Percentiles rank a stretch among this genome's conserved stretches.
phyloP scores from a whole-genome alignment of 2,329 filamentous ascomycete species.

The Ophiosphaerella narmari region DNA sequence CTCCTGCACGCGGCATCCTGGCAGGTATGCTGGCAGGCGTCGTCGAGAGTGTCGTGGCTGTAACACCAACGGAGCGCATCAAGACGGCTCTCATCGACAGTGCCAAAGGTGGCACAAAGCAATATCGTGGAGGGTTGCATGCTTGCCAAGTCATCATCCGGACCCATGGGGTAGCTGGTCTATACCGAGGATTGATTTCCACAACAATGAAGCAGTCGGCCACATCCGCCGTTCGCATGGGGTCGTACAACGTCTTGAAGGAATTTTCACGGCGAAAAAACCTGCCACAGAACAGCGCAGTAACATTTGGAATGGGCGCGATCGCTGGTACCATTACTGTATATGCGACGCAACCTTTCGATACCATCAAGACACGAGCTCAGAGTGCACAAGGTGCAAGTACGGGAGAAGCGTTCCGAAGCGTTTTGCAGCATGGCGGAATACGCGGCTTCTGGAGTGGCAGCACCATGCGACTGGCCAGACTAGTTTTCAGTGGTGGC shows the following conservation, averaged over 20 bases:
- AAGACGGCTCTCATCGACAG: constrained; percentile 43
- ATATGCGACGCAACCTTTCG: constrained; percentile 51
- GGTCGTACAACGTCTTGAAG: constrained; percentile 55
- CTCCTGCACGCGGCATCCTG: constrained; percentile 28
- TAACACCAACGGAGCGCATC: constrained; percentile 38
- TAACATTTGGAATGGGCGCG: constrained; percentile 35
- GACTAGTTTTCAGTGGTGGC: constrained; percentile 36
- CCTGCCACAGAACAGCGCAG: constrained; percentile 24
- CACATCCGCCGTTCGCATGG: constrained; percentile 55
- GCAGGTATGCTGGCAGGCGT: constrained; percentile 35
- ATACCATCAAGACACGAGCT: constrained; percentile 49
- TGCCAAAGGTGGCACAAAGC: constrained; percentile 23
- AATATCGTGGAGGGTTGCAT: constrained; percentile 26
- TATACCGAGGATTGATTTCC: constrained; percentile 53
- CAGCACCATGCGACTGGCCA: constrained; percentile 34
- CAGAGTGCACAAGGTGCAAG: constrained; percentile 39
- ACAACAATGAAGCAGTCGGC: constrained; percentile 57
- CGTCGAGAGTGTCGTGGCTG: constrained; percentile 33
- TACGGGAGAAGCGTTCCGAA: constrained; percentile 27
- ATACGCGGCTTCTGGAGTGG: constrained; percentile 37
- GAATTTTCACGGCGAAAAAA: constrained; percentile 33
- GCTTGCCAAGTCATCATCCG: constrained; percentile 35
- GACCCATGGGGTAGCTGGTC: constrained; percentile 49
- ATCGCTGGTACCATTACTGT: constrained; percentile 43
- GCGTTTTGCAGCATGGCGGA: constrained; percentile 27